A percentile compares a stretch with the other conserved stretches of the same genome.
Evolutionary conservation across 2,329 filamentous ascomycete genomes (phyloP).

Genomic region (Penicillium sp.): DNA sequence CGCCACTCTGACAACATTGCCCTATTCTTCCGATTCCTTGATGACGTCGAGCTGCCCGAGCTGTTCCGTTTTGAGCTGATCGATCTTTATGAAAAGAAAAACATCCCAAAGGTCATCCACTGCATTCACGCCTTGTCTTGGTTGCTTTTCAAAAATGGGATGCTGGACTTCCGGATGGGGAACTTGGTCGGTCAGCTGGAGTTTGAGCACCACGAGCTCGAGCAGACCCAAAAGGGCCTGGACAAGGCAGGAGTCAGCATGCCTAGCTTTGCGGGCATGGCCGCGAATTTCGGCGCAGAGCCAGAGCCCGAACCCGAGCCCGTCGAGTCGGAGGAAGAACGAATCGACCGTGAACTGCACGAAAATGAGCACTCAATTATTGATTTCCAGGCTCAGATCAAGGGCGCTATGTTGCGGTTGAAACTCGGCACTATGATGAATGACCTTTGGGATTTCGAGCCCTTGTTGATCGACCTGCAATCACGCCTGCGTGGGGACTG

Average conservation of each 20-base stretch:
- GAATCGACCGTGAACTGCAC: constrained; percentile 76
- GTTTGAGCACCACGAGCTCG: constrained; percentile 96
- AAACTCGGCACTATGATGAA: constrained; percentile 83
- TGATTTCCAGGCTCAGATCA: constrained; percentile 84
- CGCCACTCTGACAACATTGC: constrained; percentile 98
- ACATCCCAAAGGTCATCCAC: constrained; percentile 98
- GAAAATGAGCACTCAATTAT: constrained; percentile 72
- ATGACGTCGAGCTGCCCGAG: constrained; percentile 88
- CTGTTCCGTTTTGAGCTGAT: constrained; percentile 96
- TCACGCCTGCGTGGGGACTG: constrained; percentile 85
- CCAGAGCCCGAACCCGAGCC: constrained; percentile 71
- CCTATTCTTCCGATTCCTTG: constrained; percentile 90
- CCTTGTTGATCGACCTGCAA: constrained; percentile 77
- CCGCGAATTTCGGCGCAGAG: constrained; percentile 89
- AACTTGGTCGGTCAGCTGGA: constrained; percentile 95
- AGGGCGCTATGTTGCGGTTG: constrained; percentile 77
- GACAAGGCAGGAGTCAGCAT: constrained; percentile 94
- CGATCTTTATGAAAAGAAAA: constrained; percentile 98
- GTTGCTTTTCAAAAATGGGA: constrained; percentile 92
- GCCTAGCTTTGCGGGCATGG: constrained; percentile 98
- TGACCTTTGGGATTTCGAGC: constrained; percentile 81
- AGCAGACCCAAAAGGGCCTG: constrained; percentile 94
- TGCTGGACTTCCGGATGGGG: constrained; percentile 93
- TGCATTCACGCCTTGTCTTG: constrained; percentile 97
- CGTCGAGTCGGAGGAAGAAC: constrained; percentile 84